Conservation (phyloP, 192 early-diverging fungal species). For the Podochytrium sp. region DNA sequence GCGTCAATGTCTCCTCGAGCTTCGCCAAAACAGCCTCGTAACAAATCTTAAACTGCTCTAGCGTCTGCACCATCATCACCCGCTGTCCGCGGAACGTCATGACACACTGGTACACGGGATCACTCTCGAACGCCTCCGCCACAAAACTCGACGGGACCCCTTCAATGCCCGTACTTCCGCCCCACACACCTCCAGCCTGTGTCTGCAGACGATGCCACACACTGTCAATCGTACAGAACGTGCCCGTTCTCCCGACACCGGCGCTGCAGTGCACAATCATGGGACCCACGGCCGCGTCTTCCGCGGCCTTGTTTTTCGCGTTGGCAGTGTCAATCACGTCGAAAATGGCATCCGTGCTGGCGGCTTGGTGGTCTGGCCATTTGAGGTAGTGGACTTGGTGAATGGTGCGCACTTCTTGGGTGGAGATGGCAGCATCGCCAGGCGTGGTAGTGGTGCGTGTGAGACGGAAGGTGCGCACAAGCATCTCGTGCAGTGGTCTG, state of each 20-base stretch:
- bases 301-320: background rate
- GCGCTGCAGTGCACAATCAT: constrained; percentile 63
- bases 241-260: constrained; percentile 61
- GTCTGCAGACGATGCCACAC: constrained; percentile 37
- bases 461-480: background rate
- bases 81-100: constrained; percentile 51
- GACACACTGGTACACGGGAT: constrained; percentile 45
- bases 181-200: too few relatives aligned
- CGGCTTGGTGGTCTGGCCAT: constrained; percentile 80
- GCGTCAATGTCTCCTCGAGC: too few relatives aligned
- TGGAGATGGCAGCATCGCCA: background rate
- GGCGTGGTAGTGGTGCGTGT: background rate
- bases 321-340: constrained; percentile 48
- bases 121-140: constrained; percentile 14
- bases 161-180: background rate
- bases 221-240: constrained; percentile 53
- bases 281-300: constrained; percentile 38
- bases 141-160: background rate
- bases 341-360: constrained; percentile 37
- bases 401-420: constrained; percentile 42
- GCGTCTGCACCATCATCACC: constrained; percentile 57
- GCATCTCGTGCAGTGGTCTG: background rate
- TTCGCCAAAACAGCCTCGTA: constrained; percentile 57
- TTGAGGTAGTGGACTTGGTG: constrained; percentile 75
- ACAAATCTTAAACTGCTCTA: constrained; percentile 58